Percentiles rank a stretch among this genome's conserved stretches.
Conservation (phyloP, 805 yeast genomes). For the Suhomyces xylopsoci region DNA sequence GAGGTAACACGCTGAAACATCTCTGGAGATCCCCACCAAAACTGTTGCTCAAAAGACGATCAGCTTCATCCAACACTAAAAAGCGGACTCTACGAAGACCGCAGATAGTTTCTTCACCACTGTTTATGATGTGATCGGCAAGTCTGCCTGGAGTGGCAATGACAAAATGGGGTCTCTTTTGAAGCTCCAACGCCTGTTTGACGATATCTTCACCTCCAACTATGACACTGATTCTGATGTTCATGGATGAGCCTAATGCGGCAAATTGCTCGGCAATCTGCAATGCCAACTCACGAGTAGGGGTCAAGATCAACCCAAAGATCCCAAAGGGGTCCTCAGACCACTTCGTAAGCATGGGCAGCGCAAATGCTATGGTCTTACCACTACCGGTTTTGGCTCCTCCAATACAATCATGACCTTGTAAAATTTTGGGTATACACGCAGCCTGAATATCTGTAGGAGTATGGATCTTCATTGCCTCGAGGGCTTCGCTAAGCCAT, state of each 20-base stretch:
- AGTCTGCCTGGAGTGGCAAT: constrained; percentile 97
- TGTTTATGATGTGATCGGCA: constrained; percentile 84
- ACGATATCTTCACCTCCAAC: constrained; percentile 96
- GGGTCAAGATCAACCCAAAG: constrained; percentile 84
- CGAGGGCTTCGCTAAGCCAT: constrained; percentile 82
- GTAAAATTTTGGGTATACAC: constrained; percentile 82
- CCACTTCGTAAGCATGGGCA: constrained; percentile 95
- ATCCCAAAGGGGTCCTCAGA: constrained; percentile 93
- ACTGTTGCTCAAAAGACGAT: constrained; percentile 78
- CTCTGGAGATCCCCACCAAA: constrained; percentile 75
- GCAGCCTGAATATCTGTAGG: constrained; percentile 88
- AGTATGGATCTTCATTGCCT: constrained; percentile 72
- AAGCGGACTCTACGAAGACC: constrained; percentile 78
- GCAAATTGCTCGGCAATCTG: constrained; percentile 96
- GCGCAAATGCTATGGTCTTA: constrained; percentile 95
- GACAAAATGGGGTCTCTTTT: constrained; percentile 85
- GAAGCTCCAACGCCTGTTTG: constrained; percentile 79
- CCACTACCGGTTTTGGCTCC: constrained; percentile 99
- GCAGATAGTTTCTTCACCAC: constrained; percentile 82
- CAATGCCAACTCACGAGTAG: constrained; percentile 89
- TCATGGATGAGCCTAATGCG: constrained; percentile 88
- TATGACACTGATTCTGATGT: constrained; percentile 74
- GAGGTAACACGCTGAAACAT: constrained; percentile 72
- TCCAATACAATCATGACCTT: constrained; percentile 90
- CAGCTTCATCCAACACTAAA: constrained; percentile 94